Conservation (phyloP, 1,139 yeast genomes). For the Zygoascus sp. region DNA sequence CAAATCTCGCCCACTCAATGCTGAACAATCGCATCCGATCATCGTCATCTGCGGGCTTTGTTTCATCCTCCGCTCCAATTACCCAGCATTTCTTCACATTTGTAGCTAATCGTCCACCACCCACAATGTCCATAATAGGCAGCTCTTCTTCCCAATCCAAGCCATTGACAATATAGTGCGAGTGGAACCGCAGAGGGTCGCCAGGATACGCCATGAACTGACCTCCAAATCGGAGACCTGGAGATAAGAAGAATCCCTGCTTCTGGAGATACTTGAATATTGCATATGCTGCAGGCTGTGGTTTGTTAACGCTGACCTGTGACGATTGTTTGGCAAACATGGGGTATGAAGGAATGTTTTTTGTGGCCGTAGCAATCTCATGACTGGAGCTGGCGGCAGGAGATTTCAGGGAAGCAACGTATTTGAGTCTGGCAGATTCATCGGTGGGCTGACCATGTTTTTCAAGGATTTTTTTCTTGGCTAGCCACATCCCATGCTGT, state of each 20-base stretch:
- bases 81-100: conserved; percentile 87
- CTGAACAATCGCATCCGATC: conserved; percentile 31
- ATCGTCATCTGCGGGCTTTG: conserved; percentile 22
- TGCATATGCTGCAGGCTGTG: conserved; percentile 23
- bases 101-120: conserved; percentile 87
- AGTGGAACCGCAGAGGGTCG: conserved; percentile 85
- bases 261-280: conserved; percentile 45
- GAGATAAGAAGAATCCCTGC: conserved; percentile 56
- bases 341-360: conserved; percentile 17
- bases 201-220: conserved; percentile 89
- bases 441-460: conserved; percentile 18
- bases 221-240: conserved; percentile 91
- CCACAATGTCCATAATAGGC: conserved; percentile 50
- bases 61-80: conserved; percentile 44
- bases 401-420: not conserved
- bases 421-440: conserved; percentile 6
- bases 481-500: conserved; percentile 23
- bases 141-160: conserved; percentile 49
- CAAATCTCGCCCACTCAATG: conserved; percentile 43
- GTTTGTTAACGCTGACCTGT: not conserved
- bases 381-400: conserved; percentile 16
- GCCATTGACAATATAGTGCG: conserved; percentile 71
- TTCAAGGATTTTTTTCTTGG: conserved; percentile 25
- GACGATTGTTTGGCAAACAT: conserved; percentile 12
- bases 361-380: conserved; percentile 17